Base-by-base conservation (phyloP, 352 stramenopile species). In the Elongisporangium undulatum region DNA sequence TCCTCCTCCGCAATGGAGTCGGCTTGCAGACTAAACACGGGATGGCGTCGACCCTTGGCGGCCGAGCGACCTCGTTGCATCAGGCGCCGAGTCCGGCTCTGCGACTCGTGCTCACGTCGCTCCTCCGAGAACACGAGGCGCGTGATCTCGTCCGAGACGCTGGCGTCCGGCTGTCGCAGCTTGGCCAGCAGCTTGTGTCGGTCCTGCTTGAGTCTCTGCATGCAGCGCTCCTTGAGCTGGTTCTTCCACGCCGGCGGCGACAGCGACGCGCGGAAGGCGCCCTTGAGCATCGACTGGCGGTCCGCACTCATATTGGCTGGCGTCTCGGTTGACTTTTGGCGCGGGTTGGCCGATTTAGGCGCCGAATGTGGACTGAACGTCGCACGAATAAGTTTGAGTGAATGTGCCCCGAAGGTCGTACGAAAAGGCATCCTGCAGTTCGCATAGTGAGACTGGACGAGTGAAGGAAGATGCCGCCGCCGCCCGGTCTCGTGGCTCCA, bases 171-270 rank as follows among this genome's bases (percentile, higher is more conserved):
- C 19, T 72, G 81, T 17, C 84, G 79, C 48, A 94, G 66, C 53
- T 80, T 85, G 8, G 76, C 74, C 23, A 94, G 69, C 51, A 94
- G 65, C 56, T 77, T 61, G 26, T 72, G 55, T 29, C 84, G 79
- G 63, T 92, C 75, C 66, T 77, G 63, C 55, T 82, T 79, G 19
- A 92, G 65, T 0, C 83, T 78, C 73, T 82, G 70, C 53, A 94
- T 72, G 68, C 82, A 94, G 22, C 79, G 76, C 63, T 85, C 66
- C 55, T 82, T 85, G 16, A 94, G 71, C 59, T 90, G 79, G 54
- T 89, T 79, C 62, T 94, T 94, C 75, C 82, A 89, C 55, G 73
- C 61, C 6, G 77, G 81, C n/a, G 81, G 81, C 39, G 81, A 89
- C 50, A 91, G 66, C 51, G 73, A 88, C 58, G 67, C 59, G 51